These are phyloP conservation scores for Phytopythium delawarense DNA, from an alignment of 352 stramenopile genomes.

Conservation along the genomic window DNA sequence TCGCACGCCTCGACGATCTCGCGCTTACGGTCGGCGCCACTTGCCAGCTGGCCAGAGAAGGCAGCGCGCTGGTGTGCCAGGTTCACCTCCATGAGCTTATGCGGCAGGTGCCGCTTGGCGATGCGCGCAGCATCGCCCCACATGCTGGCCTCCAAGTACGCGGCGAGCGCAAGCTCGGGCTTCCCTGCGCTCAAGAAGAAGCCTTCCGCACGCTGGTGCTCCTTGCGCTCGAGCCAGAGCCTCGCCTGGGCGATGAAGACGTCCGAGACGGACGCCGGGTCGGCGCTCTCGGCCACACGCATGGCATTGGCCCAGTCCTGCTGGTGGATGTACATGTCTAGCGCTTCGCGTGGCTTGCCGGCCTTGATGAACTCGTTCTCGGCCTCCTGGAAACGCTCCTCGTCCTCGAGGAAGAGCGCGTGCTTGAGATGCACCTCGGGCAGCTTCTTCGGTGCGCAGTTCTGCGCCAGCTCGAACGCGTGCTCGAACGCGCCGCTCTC, in stretches of 20 bases:
- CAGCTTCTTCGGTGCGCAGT: constrained; percentile 83
- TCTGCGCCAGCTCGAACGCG: constrained; percentile 89
- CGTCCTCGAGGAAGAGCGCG: constrained; percentile 91
- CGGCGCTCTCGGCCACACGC: constrained; percentile 88
- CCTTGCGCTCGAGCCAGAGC: constrained; percentile 80
- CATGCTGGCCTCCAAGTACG: constrained; percentile 82
- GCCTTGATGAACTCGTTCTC: constrained; percentile 92
- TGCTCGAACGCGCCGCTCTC: constrained; percentile 91
- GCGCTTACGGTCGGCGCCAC: constrained; percentile 67
- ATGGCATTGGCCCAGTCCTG: constrained; percentile 91
- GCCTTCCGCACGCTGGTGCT: constrained; percentile 80
- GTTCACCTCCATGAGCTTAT: constrained; percentile 91
- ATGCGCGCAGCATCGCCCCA: constrained; percentile 90
- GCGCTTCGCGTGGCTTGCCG: constrained; percentile 89
- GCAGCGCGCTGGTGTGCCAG: constrained; percentile 78
- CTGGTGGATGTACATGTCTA: constrained; percentile 96
- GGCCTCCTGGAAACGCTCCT: constrained; percentile 91
- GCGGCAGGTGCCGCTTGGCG: constrained; percentile 88
- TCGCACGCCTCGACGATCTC: constrained; percentile 83
- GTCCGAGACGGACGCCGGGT: constrained; percentile 85
- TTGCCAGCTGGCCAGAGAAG: constrained; percentile 40
- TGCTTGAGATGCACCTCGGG: constrained; percentile 92
- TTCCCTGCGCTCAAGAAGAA: constrained; percentile 92
- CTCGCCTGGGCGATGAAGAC: constrained; percentile 91
- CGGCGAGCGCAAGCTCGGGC: constrained; percentile 85